phyloP scores from a whole-genome alignment of 352 stramenopile species.

The Globisporangium paddicum region DNA sequence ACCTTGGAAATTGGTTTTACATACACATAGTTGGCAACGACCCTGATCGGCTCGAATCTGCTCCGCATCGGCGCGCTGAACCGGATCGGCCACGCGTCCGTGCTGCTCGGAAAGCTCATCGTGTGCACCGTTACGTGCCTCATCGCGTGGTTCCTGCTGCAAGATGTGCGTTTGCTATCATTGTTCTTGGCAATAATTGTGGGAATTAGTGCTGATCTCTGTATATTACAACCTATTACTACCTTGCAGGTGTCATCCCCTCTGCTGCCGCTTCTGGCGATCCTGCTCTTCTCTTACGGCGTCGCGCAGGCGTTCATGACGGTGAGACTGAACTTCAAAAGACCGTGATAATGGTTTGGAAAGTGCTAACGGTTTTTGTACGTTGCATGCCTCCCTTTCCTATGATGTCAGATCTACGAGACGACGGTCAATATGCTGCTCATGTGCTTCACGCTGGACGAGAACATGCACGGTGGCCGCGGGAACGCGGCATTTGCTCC shows the following conservation, averaged over 20 bases:
- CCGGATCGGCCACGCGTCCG: constrained; percentile 26
- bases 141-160: constrained; percentile 65
- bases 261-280: constrained; percentile 54
- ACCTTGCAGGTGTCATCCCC: constrained; percentile 48
- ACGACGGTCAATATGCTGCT: constrained; percentile 83
- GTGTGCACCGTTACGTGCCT: constrained; percentile 67
- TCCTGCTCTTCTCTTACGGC: constrained; percentile 71
- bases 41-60: constrained; percentile 25
- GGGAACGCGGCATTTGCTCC: constrained; percentile 65
- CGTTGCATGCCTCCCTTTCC: background rate
- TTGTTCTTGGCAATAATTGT: too few species aligned
- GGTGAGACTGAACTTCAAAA: constrained; percentile 37
- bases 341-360: too few species aligned
- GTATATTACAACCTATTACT: background rate
- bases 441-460: constrained; percentile 83
- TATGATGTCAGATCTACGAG: constrained; percentile 59
- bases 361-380: too few species aligned
- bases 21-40: constrained; percentile 8
- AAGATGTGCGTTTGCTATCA: constrained; percentile 31
- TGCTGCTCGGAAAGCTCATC: constrained; percentile 52
- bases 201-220: background rate
- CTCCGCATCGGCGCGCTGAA: constrained; percentile 25
- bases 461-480: constrained; percentile 75
- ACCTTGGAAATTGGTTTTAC: background rate
- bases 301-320: constrained; percentile 81